phyloP scores from a whole-genome alignment of 2,329 filamentous ascomycete genomes.

The Fusarium ambrosium region DNA sequence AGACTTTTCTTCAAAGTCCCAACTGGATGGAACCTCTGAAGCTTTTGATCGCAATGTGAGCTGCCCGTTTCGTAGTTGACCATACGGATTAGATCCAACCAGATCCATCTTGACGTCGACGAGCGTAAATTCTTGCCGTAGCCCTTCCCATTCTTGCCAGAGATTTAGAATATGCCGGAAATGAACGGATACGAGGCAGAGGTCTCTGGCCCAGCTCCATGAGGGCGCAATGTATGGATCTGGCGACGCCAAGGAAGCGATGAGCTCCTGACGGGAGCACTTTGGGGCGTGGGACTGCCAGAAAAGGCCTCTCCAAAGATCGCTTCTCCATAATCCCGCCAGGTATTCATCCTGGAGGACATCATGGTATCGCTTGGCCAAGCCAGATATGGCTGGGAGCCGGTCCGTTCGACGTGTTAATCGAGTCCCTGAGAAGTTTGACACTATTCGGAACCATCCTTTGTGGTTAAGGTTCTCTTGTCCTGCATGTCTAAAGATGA shows the following conservation, averaged over 20 bases:
- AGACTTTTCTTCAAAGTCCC: not conserved
- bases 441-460: constrained; percentile 8
- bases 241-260: not conserved
- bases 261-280: not conserved
- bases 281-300: not conserved
- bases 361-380: not conserved
- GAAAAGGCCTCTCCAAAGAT: not conserved
- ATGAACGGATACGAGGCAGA: not conserved
- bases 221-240: not conserved
- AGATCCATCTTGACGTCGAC: not conserved
- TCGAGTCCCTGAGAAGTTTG: not conserved
- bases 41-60: not conserved
- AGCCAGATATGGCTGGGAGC: constrained; percentile 7
- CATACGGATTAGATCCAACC: not conserved
- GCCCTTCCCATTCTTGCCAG: not conserved
- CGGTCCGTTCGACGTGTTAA: constrained; percentile 9
- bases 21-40: not conserved
- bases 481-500: not conserved
- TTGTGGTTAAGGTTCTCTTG: not conserved
- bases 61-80: not conserved
- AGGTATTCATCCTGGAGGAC: not conserved
- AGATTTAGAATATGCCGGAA: not conserved
- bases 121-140: not conserved
- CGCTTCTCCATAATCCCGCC: constrained; percentile 12
- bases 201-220: not conserved